Evolutionary conservation across 23 red algal species (phyloP).

Genomic region (Gracilaria gracilis): DNA sequence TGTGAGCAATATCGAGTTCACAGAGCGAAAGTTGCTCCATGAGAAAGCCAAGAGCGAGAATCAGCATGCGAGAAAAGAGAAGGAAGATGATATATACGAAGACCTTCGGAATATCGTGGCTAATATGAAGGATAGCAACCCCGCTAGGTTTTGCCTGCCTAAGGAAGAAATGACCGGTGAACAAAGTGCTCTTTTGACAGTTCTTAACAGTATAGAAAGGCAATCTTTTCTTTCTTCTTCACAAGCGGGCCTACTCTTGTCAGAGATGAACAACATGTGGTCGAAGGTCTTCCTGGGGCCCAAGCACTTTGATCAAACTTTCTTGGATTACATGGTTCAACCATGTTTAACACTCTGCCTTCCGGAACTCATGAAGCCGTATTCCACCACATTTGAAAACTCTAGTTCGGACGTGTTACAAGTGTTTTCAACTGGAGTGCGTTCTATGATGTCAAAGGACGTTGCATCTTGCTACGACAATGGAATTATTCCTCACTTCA

Average conservation of each 20-base stretch:
- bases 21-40: slow-evolving; percentile 55
- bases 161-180: slow-evolving; percentile 3
- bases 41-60: slow-evolving; percentile 46
- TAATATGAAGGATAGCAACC: neutral
- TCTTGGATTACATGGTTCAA: slow-evolving; percentile 43
- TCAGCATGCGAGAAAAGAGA: slow-evolving; percentile 29
- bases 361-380: slow-evolving; percentile 16
- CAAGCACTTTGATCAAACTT: slow-evolving; percentile 15
- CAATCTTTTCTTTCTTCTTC: slow-evolving; percentile 28
- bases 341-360: slow-evolving; percentile 37
- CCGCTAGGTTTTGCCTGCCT: too few relatives aligned
- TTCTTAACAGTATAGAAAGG: slow-evolving; percentile 25
- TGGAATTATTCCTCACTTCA: slow-evolving; percentile 26
- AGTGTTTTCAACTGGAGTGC: neutral
- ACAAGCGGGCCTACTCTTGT: slow-evolving; percentile 11
- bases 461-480: neutral
- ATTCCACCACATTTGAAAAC: neutral
- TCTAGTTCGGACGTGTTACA: neutral
- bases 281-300: slow-evolving; percentile 10
- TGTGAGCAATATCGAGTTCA: slow-evolving; percentile 71
- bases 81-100: slow-evolving; percentile 32
- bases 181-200: slow-evolving; percentile 46
- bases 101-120: neutral
- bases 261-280: slow-evolving; percentile 59
- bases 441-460: neutral